Base-by-base conservation (phyloP, 148 eudicot species). In the Camellia lanceoleosa region DNA sequence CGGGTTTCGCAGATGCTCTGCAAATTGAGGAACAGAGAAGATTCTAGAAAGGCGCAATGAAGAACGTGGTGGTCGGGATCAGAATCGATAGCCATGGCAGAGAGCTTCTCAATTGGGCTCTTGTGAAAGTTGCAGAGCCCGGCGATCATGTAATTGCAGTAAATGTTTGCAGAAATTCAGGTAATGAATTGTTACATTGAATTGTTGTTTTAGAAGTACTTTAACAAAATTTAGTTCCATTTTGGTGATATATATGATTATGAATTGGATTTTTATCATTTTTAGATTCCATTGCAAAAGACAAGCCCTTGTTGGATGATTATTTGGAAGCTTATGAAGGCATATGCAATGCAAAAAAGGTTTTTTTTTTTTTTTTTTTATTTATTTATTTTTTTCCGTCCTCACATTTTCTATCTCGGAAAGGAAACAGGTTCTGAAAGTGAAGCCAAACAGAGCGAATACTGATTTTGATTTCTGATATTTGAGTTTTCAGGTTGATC, bases 51-150 rank as follows among this genome's bases (percentile, higher is more conserved):
- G 66, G 55, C 15, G 68, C 23, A 20, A 87, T 89, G 90, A 93
- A 86, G 83, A 90, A 78, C 46, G 81, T 96, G 46, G 44, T 96
- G 80, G 97, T 96, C 64, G 99, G 91, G 52, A 85, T 96, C 44
- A 68, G 88, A 82, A 85, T 93, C 9, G 98, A 93, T 81, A 81
- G 80, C 18, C 82, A 86, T 15, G 82, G 92, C 58, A 87, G 85
- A 85, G 95, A 96, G 89, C 79, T 96, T n/a, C 85, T 96, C 60
- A 82, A 85, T 63, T 96, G 98, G 98, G 94, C 98, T 44, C 64
- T 96, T 76, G 88, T 90, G n/a, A 96, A 92, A 89, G 97, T 93
- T 67, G 98, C 98, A 77, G 79, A 85, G 75, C 84, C 93, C 8
- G 94, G 90, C n/a, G 99, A 96, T 86, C 83, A 79, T 74, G 92